Percentiles rank a stretch among this genome's conserved stretches.
phyloP scores from a whole-genome alignment of 176 grass and related monocot species.

The Coix lacrymajobi region DNA sequence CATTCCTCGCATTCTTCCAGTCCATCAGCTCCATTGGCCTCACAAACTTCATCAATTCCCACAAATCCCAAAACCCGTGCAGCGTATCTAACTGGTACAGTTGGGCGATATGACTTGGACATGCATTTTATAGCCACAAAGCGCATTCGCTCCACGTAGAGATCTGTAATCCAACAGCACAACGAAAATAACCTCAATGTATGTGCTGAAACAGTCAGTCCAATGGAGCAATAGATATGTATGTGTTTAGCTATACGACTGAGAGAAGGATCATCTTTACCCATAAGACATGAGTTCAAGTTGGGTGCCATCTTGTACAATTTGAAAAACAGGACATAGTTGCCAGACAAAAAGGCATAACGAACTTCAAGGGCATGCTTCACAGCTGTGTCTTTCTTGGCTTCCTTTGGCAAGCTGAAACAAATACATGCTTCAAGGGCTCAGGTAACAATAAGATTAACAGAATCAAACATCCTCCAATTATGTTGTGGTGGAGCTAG shows the following conservation, averaged over 20 bases:
- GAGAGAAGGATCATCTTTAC: constrained; percentile 39
- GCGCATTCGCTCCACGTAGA: constrained; percentile 77
- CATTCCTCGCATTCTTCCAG: constrained; percentile 82
- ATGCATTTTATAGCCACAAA: constrained; percentile 88
- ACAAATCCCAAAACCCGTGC: constrained; percentile 66
- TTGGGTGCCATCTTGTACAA: constrained; percentile 77
- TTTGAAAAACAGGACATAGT: constrained; percentile 88
- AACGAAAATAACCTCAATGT: constrained; percentile 1
- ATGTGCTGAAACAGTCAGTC: not conserved
- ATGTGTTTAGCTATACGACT: not conserved
- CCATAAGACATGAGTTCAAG: constrained; percentile 82
- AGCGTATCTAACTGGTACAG: constrained; percentile 58
- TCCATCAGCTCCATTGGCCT: constrained; percentile 34
- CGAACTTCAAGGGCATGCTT: constrained; percentile 90
- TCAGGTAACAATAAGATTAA: constrained; percentile 17
- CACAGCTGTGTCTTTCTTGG: constrained; percentile 59
- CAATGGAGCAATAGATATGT: not conserved
- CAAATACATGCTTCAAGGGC: constrained; percentile 23
- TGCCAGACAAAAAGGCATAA: constrained; percentile 79
- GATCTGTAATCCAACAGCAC: constrained; percentile 43
- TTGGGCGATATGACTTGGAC: constrained; percentile 76
- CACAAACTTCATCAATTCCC: constrained; percentile 31
- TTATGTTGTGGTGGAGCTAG: not conserved
- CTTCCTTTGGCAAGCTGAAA: constrained; percentile 66
- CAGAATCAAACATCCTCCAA: not conserved